Evolutionary conservation across 164 flowering plant genomes (phyloP).

Genomic region (Sedum album): DNA sequence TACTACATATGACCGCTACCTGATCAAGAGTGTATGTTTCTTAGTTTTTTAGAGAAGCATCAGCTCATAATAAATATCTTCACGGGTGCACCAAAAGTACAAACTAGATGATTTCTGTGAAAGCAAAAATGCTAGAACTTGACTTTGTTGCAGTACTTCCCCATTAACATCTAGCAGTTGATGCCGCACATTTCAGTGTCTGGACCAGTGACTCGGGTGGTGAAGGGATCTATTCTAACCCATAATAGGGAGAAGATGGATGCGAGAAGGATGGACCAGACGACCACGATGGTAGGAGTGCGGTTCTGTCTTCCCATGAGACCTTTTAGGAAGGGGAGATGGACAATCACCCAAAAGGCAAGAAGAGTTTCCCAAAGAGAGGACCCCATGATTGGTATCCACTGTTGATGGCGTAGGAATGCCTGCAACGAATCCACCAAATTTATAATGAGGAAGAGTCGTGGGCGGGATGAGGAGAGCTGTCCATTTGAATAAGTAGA

Average conservation of each 20-base stretch:
- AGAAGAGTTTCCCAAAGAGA: not conserved
- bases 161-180: not conserved
- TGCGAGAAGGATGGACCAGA: not conserved
- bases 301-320: not conserved
- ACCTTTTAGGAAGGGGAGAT: not conserved
- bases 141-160: no score
- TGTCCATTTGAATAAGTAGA: not conserved
- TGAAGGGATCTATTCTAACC: slow-evolving; percentile 1
- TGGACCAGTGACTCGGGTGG: not conserved
- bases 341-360: not conserved
- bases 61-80: no score
- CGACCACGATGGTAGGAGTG: not conserved
- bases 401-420: not conserved
- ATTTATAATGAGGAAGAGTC: not conserved
- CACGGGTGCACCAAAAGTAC: no score
- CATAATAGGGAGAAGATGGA: not conserved
- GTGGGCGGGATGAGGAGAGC: not conserved
- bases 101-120: no score
- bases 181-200: not conserved
- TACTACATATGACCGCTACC: no score
- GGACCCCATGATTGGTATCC: slow-evolving; percentile 4
- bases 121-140: no score
- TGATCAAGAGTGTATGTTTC: no score
- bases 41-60: no score
- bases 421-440: not conserved